Evolutionary conservation across 2,329 filamentous ascomycete genomes (phyloP), one percentile per base, ranked within the genome.

Genomic region (Spiromastix sp.): DNA sequence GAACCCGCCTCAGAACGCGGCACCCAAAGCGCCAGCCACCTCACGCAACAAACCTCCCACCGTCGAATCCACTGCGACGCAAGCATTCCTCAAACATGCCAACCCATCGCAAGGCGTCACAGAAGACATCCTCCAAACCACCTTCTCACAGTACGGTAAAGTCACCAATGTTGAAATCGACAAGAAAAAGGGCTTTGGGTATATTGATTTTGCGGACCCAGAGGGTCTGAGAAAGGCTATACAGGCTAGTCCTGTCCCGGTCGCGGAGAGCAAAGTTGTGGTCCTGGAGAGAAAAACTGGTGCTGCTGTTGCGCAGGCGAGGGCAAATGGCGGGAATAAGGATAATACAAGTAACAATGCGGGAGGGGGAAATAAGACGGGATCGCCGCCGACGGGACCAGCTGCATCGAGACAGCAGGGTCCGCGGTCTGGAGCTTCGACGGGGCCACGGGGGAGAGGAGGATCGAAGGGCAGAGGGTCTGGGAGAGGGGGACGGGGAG

Each of bases 21-120:
- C 17, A 7, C 37, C 34, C 13, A 13, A 24, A 30, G 13, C 30
- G 30, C 22, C 30, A 8, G 11, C 42, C 15, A 24, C 30, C 13
- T 15, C 36, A 13, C 9, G 45, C 48, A 32, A 31, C 40, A 8
- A 34, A 37, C 34, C 36, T 36, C 44, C 7, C 19, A 9, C 41
- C 19, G 40, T 50, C 8, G 26, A 46, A n/a, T 36, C 52, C 8
- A 52, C 49, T 8, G 51, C 52, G 10, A 64, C 54, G 4, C 57
- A 59, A 41, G 81, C 78, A 13, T 87, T 87, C 51, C 66, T 87
- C 41, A 87, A 87, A 57, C 81, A 86, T 48, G 81, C 80, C 34
- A 94, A 93, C 53, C 77, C 85, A 8, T 91, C 86, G 0, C 89
- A 95, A 54, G 89, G 89, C 10, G 83, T 95, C 30, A 95, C 85